phyloP scores from a whole-genome alignment of 805 yeast genomes.

The Kuraishia capsulata region DNA sequence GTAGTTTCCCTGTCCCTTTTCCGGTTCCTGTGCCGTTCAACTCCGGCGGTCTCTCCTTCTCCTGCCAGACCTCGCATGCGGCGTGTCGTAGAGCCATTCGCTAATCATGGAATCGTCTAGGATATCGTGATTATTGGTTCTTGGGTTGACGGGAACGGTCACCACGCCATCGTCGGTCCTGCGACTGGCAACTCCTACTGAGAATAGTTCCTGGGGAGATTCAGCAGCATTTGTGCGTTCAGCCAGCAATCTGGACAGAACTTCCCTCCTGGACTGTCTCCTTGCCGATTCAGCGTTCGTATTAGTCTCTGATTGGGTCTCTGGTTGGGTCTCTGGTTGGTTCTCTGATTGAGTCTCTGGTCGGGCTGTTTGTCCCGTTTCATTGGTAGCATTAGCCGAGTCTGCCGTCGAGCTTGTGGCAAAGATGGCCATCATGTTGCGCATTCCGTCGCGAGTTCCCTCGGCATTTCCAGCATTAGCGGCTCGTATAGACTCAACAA shows the following conservation, averaged over 20 bases:
- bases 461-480: background rate
- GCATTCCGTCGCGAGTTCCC: background rate
- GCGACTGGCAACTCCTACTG: conserved; percentile 39
- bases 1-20: too few relatives aligned
- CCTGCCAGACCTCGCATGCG: too few relatives aligned
- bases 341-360: background rate
- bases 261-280: background rate
- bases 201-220: too few relatives aligned
- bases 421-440: background rate
- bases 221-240: too few relatives aligned
- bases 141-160: conserved; percentile 13
- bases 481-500: conserved; percentile 2
- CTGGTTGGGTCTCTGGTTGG: background rate
- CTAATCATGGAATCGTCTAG: background rate
- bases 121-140: background rate
- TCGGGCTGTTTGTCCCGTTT: too few relatives aligned
- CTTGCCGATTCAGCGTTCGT: too few relatives aligned
- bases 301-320: background rate
- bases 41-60: too few relatives aligned
- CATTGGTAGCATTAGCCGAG: too few relatives aligned
- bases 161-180: conserved; percentile 35
- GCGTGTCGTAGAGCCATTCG: conserved; percentile 2
- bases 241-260: conserved; percentile 14
- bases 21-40: too few relatives aligned
- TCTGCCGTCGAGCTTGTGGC: too few relatives aligned